Evolutionary conservation across 805 yeast genomes (phyloP), one percentile per base, ranked within the genome.

Genomic region (Candida patagonica): DNA sequence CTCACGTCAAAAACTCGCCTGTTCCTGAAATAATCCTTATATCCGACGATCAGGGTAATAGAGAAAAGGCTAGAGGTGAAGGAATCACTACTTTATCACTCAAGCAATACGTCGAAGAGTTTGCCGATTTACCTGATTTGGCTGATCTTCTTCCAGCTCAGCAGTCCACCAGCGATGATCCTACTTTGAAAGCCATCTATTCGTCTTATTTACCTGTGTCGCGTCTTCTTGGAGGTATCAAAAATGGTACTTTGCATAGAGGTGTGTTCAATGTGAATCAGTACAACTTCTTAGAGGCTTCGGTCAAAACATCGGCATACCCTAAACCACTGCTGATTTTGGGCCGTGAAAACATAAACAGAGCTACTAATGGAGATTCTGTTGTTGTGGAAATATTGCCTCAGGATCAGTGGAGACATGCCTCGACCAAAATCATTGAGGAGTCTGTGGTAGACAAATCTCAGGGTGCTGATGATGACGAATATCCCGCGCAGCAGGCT

Each of bases 381-480:
- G 97, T 92, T 23, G 83, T 87, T 34, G 86, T 92, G 4, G 97
- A 92, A 60, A 64, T 92, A 31, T 66, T 92, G 31, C 96, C 97
- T 1, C 74, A 83, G 48, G 67, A 71, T 22, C 77, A 83, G 55
- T 92, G 98, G 98, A 79, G 82, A 51, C 78, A 76, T 27, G 95
- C 96, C 1, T 78, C 94, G 0, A 63, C 80, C 4, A 74, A 81
- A 35, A 80, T 86, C 31, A 63, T 87, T 27, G 96, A 87, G 53
- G 94, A 85, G 43, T 80, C 73, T 37, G 66, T 68, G 24, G 65
- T 78, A 26, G 79, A 77, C 41, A 74, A 68, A 6, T 66, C 74
- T 42, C 73, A 65, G 24, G 66, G 56, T 7, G 70, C 60, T 2
- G 70, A 59, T 32, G 67, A 62, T 29, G 78, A 70, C 23, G 64